A percentile compares a stretch with the other conserved stretches of the same genome.
Conservation (phyloP, 208 protist genomes). For the Tritrichomonas foetus region DNA sequence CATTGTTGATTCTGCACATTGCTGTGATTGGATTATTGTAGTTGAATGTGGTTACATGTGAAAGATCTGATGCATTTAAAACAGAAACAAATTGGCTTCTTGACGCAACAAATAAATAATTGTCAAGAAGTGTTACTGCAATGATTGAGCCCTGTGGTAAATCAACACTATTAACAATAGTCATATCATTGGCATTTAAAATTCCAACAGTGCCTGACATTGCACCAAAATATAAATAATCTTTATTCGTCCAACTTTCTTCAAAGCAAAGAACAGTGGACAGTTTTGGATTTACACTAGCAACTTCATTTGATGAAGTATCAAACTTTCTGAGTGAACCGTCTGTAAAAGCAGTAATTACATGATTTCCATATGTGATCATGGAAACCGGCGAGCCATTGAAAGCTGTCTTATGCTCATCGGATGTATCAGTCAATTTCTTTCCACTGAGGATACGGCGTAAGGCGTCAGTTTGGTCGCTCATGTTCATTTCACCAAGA, state of each 20-base stretch:
- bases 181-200: not conserved
- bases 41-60: not conserved
- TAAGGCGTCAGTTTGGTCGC: not conserved
- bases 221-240: not conserved
- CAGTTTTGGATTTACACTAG: not conserved
- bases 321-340: not conserved
- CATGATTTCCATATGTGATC: not conserved
- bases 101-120: constrained; percentile 21
- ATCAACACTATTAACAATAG: not conserved
- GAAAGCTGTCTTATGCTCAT: not conserved
- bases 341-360: not conserved
- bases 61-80: not conserved
- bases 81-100: not conserved
- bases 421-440: not conserved
- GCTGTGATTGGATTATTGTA: not conserved
- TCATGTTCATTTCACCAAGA: constrained; percentile 5
- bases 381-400: constrained; percentile 21
- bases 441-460: not conserved
- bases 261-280: not conserved
- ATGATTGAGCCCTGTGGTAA: not conserved
- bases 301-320: not conserved
- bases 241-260: not conserved
- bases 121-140: not conserved
- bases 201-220: not conserved
- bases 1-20: not conserved